Percentiles rank a stretch among this genome's conserved stretches.
These are phyloP conservation scores for Yarrowia sp. DNA, from an alignment of 805 yeast species.

Conservation along the genomic window DNA sequence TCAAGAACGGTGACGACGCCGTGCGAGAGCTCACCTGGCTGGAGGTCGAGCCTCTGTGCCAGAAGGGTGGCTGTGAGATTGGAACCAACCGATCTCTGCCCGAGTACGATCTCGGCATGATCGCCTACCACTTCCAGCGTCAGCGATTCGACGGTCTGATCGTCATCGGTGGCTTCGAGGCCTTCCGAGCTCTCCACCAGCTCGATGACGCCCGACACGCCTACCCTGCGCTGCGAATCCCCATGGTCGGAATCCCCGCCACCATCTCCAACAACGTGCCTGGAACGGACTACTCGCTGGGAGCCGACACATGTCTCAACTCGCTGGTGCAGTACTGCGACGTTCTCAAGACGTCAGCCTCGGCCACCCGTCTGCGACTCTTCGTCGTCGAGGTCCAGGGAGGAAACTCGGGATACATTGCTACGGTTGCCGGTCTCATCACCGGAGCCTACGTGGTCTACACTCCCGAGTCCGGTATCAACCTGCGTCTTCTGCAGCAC, in stretches of 20 bases:
- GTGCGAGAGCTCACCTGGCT: conserved; percentile 78
- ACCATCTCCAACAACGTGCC: conserved; percentile 98
- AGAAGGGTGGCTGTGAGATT: conserved; percentile 92
- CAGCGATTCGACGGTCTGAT: conserved; percentile 86
- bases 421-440: conserved; percentile 81
- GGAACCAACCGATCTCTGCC: conserved; percentile 95
- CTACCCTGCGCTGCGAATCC: conserved; percentile 93
- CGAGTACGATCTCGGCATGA: conserved; percentile 80
- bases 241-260: conserved; percentile 92
- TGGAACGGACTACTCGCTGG: conserved; percentile 96
- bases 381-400: conserved; percentile 99
- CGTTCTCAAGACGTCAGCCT: conserved; percentile 91
- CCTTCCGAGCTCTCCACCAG: conserved; percentile 84
- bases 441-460: conserved; percentile 92
- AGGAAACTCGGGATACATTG: conserved; percentile 93
- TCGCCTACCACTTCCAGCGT: conserved; percentile 92
- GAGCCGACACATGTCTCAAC: conserved; percentile 95
- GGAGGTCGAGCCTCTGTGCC: conserved; percentile 87
- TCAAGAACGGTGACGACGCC: conserved; percentile 75
- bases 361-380: conserved; percentile 91
- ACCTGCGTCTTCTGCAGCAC: conserved; percentile 70
- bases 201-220: conserved; percentile 74
- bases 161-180: conserved; percentile 96
- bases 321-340: conserved; percentile 92
- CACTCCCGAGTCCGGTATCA: conserved; percentile 84